phyloP scores from a whole-genome alignment of 2,329 filamentous ascomycete species.

The Emericellopsis cladophorae region DNA sequence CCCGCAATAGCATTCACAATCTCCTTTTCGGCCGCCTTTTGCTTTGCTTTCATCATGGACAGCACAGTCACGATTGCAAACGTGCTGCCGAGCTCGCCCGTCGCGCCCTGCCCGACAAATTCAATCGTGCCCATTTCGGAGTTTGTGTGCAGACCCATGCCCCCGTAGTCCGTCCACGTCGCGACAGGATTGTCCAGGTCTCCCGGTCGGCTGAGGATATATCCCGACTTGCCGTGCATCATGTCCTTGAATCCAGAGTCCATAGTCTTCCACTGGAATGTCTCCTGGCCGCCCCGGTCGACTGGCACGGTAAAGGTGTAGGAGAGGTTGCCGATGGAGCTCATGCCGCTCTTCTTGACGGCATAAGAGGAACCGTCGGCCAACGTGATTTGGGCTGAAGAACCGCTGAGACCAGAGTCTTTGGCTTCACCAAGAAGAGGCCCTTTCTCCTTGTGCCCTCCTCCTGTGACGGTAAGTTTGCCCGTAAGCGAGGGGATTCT shows the following conservation, averaged over 20 bases:
- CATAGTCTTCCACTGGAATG: neutral
- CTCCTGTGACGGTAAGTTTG: neutral
- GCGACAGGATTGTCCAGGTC: neutral
- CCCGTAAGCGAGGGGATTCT: neutral
- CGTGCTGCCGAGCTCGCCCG: neutral
- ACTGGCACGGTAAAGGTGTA: neutral
- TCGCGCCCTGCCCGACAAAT: neutral
- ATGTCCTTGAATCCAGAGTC: neutral
- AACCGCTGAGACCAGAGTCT: neutral
- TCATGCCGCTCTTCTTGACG: neutral
- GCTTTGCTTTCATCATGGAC: neutral
- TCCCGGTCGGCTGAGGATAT: neutral
- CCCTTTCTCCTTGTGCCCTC: neutral
- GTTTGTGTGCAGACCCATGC: neutral
- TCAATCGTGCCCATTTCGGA: neutral
- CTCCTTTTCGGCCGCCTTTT: neutral
- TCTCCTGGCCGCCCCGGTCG: neutral
- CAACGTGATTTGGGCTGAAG: neutral
- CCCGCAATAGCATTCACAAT: neutral
- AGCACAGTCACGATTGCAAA: neutral
- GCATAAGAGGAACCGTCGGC: neutral
- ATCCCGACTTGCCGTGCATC: neutral
- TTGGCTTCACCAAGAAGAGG: neutral
- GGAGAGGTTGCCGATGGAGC: neutral
- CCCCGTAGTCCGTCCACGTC: neutral